Percentiles rank a stretch among this genome's conserved stretches.
Conservation (phyloP, 2,329 filamentous ascomycete genomes). For the Ophiostoma australiae region DNA sequence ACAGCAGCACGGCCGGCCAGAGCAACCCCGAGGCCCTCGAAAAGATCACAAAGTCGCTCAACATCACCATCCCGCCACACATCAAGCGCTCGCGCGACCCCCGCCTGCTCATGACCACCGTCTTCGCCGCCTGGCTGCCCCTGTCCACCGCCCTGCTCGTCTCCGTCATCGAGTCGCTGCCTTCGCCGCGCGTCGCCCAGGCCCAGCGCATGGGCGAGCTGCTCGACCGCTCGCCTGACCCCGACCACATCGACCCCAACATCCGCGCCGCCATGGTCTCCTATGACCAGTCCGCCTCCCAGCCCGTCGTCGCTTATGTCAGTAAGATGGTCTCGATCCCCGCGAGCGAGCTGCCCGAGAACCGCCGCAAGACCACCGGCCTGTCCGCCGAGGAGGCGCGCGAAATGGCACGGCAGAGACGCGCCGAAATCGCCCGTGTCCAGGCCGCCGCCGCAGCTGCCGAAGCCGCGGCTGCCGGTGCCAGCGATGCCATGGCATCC, state of each 20-base stretch:
- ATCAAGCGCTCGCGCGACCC: conserved; percentile 79
- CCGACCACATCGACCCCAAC: conserved; percentile 60
- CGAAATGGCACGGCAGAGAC: conserved; percentile 80
- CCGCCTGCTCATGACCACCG: conserved; percentile 72
- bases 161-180: conserved; percentile 87
- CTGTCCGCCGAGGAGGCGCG: conserved; percentile 86
- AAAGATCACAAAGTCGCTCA: conserved; percentile 91
- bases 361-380: conserved; percentile 61
- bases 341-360: conserved; percentile 84
- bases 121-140: conserved; percentile 88
- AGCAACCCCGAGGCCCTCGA: conserved; percentile 78
- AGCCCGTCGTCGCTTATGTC: conserved; percentile 87
- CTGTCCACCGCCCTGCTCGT: conserved; percentile 88
- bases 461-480: conserved; percentile 38
- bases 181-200: conserved; percentile 77
- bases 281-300: conserved; percentile 65
- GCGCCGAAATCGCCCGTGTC: conserved; percentile 78
- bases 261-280: conserved; percentile 76
- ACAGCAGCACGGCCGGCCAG: conserved; percentile 47
- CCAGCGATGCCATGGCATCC: background rate
- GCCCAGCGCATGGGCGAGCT: conserved; percentile 72
- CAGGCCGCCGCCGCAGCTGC: conserved; percentile 47
- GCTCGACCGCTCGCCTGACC: conserved; percentile 73
- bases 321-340: conserved; percentile 98
- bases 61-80: conserved; percentile 77